phyloP scores from a whole-genome alignment of 352 stramenopile genomes.

The Pythium dissimile region DNA sequence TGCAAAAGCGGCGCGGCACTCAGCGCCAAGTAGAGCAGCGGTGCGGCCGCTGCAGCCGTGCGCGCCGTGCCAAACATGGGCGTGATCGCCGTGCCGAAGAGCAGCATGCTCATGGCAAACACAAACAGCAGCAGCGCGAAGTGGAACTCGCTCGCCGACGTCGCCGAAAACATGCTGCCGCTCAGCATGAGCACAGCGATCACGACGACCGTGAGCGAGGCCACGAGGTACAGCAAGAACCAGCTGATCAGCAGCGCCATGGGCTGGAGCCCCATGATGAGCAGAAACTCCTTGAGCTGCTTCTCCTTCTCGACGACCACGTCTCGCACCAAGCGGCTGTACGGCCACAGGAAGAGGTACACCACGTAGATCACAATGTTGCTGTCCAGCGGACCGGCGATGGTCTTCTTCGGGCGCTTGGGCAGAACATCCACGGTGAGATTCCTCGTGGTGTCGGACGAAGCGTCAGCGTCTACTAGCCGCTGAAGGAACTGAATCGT shows the following conservation, averaged over 20 bases:
- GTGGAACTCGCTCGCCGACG: constrained; percentile 29
- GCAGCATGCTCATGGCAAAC: constrained; percentile 61
- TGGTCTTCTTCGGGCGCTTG: constrained; percentile 35
- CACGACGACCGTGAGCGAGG: constrained; percentile 40
- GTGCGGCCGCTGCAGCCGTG: constrained; percentile 58
- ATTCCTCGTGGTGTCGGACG: constrained; percentile 36
- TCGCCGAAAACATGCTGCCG: constrained; percentile 57
- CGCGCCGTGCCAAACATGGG: constrained; percentile 72
- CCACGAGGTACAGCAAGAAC: constrained; percentile 79
- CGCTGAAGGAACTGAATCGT: constrained; percentile 37
- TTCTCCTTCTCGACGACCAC: constrained; percentile 90
- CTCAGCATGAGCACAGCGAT: constrained; percentile 58
- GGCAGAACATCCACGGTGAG: constrained; percentile 40
- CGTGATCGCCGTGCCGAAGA: constrained; percentile 69
- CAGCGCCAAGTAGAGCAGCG: constrained; percentile 63
- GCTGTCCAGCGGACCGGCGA: constrained; percentile 43
- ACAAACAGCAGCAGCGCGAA: constrained; percentile 62
- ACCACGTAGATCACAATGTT: constrained; percentile 72
- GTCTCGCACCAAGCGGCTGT: constrained; percentile 76
- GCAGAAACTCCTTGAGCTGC: constrained; percentile 84
- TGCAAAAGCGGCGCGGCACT: constrained; percentile 50
- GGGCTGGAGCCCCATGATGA: constrained; percentile 84
- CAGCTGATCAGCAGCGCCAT: constrained; percentile 74
- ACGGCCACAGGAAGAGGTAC: constrained; percentile 87
- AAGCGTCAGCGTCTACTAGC: constrained; percentile 27